Base-by-base conservation (phyloP, 306 rosid species). In the Potentilla sterilis region DNA sequence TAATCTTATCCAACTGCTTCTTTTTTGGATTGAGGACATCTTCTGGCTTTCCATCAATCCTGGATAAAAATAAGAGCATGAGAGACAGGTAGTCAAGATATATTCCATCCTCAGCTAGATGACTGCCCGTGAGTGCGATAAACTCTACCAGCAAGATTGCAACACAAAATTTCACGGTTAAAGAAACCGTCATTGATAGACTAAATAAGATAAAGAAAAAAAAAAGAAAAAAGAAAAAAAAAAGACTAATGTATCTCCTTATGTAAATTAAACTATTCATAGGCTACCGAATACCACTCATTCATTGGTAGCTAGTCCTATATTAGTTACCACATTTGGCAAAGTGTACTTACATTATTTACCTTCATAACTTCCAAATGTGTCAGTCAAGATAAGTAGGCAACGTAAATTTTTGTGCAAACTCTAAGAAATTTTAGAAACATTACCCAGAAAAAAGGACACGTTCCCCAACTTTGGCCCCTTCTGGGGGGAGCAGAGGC, bases 11-110 rank as follows among this genome's bases (percentile, higher is more conserved):
- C 71, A 95, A 78, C 80, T 95, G 99, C 81, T 95, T 95, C 99
- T 92, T 95, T 79, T 95, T 95, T 21, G 99, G 99, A 85, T 95
- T 95, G 21, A 95, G 99, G 57, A 92, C 98, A 78, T 92, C 98
- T 84, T 95, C 99, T 14, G 97, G 97, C 85, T 90, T 90, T 82
- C 98, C 98, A 75, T 95, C 97, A 78, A 92, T 82, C 83, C 99
- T 92, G 76, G 55, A 85, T 61, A 74, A 43, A 70, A 72, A 73
- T 22, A 82, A 74, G 42, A 43, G 28, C 37, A 54, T 32, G 64
- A 75, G 75, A 70, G 71, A 70, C 1, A 79, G 55, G 3, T 22
- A 58, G 34, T 32, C 51, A 58, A 66, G 49, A 46, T 44, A 46
- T 34, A 46, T 21, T 21, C 52, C 72, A 67, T 42, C 16, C 8